These are phyloP conservation scores for Tricladium varicosporioides DNA, from an alignment of 2,329 filamentous ascomycete genomes.

Conservation along the genomic window DNA sequence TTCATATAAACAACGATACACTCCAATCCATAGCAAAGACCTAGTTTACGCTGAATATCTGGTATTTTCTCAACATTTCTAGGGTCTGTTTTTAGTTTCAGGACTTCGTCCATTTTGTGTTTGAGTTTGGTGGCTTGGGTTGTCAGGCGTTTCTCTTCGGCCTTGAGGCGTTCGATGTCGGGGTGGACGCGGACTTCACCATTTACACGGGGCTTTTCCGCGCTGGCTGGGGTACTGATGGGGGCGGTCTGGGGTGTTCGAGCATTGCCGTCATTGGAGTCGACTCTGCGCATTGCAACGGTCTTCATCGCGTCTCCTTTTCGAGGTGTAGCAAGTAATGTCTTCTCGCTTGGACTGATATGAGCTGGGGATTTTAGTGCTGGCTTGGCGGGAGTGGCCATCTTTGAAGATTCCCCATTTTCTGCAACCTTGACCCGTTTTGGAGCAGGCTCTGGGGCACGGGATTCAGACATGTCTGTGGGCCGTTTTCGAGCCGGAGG, in stretches of 20 bases:
- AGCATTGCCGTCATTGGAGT: slow-evolving; percentile 39
- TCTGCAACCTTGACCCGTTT: slow-evolving; percentile 38
- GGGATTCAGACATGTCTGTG: slow-evolving; percentile 21
- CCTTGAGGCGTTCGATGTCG: slow-evolving; percentile 14
- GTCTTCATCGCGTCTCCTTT: slow-evolving; percentile 39
- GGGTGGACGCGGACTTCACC: slow-evolving; percentile 18
- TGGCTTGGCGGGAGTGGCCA: slow-evolving; percentile 35
- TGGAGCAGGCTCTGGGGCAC: slow-evolving; percentile 27
- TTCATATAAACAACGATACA: slow-evolving; percentile 32
- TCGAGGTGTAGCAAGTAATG: slow-evolving; percentile 39
- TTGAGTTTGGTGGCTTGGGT: slow-evolving; percentile 28
- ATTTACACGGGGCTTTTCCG: slow-evolving; percentile 30
- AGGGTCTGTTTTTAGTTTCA: slow-evolving; percentile 24
- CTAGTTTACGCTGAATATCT: slow-evolving; percentile 26
- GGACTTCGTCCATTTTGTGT: slow-evolving; percentile 31
- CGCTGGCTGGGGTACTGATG: slow-evolving; percentile 33
- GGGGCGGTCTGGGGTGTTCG: slow-evolving; percentile 37
- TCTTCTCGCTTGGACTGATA: slow-evolving; percentile 26
- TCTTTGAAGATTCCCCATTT: slow-evolving; percentile 33
- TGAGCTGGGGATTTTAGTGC: slow-evolving; percentile 35
- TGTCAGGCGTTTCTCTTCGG: slow-evolving; percentile 17
- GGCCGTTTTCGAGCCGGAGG: slow-evolving; percentile 27
- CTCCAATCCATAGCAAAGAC: slow-evolving; percentile 29
- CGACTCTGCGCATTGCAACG: slow-evolving; percentile 38
- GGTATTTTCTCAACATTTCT: slow-evolving; percentile 10